Evolutionary conservation across 2,329 filamentous ascomycete genomes (phyloP), one percentile per base, ranked within the genome.

Genomic region (Onygenales sp.): DNA sequence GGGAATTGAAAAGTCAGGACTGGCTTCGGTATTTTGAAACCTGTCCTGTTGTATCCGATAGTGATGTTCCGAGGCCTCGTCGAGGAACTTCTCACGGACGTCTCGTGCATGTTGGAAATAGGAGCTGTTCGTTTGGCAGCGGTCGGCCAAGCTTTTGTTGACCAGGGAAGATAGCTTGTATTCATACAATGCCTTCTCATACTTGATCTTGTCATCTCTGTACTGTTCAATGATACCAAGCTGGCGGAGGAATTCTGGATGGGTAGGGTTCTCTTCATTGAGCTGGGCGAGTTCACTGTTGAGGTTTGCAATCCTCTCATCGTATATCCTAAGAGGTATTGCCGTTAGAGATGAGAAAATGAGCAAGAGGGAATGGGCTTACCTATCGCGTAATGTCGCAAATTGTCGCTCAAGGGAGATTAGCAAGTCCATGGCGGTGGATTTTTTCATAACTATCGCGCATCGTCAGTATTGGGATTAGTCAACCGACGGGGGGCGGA

Each of bases 31-130:
- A 57, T 81, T 79, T 63, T 85, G 86, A 63, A 91, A 84, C 54
- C 93, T 83, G 65, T 95, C 89, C 60, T 88, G 85, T 67, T 97
- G 92, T 54, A 97, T 88, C 61, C 92, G 86, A 70, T 95, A 95
- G 79, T 92, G 95, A 59, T 93, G 85, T 67, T 89, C 84, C 63
- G 93, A 92, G 54, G 95, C 82, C 54, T 85, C 78, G 57, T 91
- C 86, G 33, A 97, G 77, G 45, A 87, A 81, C 52, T 80, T 79
- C 67, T 97, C 92, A 56, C 93, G 83, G 59, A 87, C 80, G 64
- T 95, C 88, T 52, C 93, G 84, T 36, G 91, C 81, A 47, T 83
- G 82, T 69, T 98, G 93, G 68, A 90, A 91, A 69, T 88, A 97
- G 63, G 96, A 91, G 55, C 87, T 86, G 71, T 94, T 88, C 52